These are phyloP conservation scores for Pichia insulana DNA, from an alignment of 805 yeast species.

Conservation along the genomic window DNA sequence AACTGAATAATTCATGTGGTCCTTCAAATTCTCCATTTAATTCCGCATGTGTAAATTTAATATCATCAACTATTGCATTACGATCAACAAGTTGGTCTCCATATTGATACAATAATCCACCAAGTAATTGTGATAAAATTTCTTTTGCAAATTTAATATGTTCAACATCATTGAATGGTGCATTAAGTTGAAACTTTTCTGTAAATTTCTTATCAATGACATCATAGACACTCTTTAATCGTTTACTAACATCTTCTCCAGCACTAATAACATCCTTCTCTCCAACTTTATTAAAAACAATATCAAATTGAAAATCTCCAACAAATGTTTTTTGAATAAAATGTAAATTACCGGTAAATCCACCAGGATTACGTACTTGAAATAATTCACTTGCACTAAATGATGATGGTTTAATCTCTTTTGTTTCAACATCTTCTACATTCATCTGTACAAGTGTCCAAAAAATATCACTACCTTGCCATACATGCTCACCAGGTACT, in stretches of 20 bases:
- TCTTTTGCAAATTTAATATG: constrained; percentile 63
- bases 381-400: constrained; percentile 42
- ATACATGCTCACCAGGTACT: constrained; percentile 56
- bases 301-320: constrained; percentile 69
- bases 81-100: constrained; percentile 82
- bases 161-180: constrained; percentile 42
- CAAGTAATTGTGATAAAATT: constrained; percentile 71
- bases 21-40: constrained; percentile 56
- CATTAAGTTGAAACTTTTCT: constrained; percentile 37
- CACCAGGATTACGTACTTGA: constrained; percentile 48
- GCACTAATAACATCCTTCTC: constrained; percentile 32
- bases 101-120: constrained; percentile 82
- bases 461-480: constrained; percentile 76
- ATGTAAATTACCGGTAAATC: constrained; percentile 70
- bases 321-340: constrained; percentile 66
- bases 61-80: constrained; percentile 56
- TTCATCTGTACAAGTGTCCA: constrained; percentile 63
- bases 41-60: constrained; percentile 47
- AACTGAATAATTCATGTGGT: constrained; percentile 66
- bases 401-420: constrained; percentile 3
- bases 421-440: constrained; percentile 32
- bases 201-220: constrained; percentile 47
- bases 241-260: constrained; percentile 29
- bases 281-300: constrained; percentile 39
- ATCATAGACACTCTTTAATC: constrained; percentile 26